Conservation (phyloP, 192 early-diverging fungal genomes). For the Irineochytrium annulatum region DNA sequence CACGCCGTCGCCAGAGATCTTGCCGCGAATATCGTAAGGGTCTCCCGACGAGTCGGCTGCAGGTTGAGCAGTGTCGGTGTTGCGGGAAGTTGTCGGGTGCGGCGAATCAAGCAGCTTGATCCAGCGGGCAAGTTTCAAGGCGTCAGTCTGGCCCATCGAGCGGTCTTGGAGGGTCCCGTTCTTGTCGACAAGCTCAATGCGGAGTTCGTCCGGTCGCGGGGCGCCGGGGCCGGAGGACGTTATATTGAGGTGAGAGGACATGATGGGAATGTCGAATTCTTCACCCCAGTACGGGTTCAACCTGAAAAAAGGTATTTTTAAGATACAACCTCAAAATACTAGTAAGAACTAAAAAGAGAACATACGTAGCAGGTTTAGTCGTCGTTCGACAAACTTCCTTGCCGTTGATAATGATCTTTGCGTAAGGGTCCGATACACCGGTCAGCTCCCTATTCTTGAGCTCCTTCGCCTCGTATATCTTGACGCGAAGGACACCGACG, state of each 20-base stretch:
- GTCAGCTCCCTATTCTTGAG: slow-evolving; percentile 84
- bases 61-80: too few species aligned
- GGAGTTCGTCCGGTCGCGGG: slow-evolving; percentile 56
- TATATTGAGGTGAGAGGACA: slow-evolving; percentile 41
- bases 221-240: slow-evolving; percentile 26
- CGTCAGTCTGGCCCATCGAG: slow-evolving; percentile 50
- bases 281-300: slow-evolving; percentile 86
- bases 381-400: slow-evolving; percentile 63
- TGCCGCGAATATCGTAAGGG: not conserved
- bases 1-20: not conserved
- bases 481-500: slow-evolving; percentile 81
- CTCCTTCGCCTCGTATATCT: slow-evolving; percentile 71
- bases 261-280: slow-evolving; percentile 69
- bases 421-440: slow-evolving; percentile 88
- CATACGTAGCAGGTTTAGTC: slow-evolving; percentile 56
- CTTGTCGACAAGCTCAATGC: slow-evolving; percentile 78
- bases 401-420: slow-evolving; percentile 67
- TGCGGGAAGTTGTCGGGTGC: not conserved
- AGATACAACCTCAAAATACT: too few species aligned
- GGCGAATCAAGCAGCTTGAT: slow-evolving; percentile 37
- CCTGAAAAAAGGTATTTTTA: slow-evolving; percentile 22
- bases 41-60: too few species aligned
- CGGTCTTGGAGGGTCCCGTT: slow-evolving; percentile 71
- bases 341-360: too few species aligned
- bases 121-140: slow-evolving; percentile 33